These are phyloP conservation scores for Pyrenophora teres DNA, from an alignment of 2,329 filamentous ascomycete species.

Conservation along the genomic window DNA sequence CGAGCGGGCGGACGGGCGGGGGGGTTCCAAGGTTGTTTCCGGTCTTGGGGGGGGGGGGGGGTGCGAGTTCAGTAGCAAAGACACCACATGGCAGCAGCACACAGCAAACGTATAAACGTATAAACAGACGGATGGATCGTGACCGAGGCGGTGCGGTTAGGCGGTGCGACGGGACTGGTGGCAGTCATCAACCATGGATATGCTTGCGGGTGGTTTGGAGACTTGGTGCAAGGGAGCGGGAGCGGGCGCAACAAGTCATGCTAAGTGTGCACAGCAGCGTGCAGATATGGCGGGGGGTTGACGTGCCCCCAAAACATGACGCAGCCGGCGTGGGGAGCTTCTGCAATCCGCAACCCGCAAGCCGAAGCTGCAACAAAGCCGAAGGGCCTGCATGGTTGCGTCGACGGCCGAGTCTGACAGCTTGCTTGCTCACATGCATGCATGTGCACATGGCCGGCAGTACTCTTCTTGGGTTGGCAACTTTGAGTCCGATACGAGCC, in stretches of 20 bases:
- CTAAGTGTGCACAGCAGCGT: too few relatives aligned
- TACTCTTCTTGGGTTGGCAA: not conserved
- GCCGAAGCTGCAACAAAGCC: slow-evolving; percentile 9
- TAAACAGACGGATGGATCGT: too few relatives aligned
- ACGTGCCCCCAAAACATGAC: slow-evolving; percentile 26
- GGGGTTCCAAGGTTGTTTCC: slow-evolving; percentile 2
- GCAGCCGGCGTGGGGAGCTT: slow-evolving; percentile 30
- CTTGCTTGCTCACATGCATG: not conserved
- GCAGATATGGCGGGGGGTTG: slow-evolving; percentile 29
- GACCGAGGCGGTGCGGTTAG: slow-evolving; percentile 16
- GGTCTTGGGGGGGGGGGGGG: slow-evolving; percentile 8
- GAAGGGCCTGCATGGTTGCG: slow-evolving; percentile 4
- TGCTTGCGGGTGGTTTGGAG: slow-evolving; percentile 7
- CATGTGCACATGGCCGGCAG: not conserved
- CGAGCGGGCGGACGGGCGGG: slow-evolving; percentile 7
- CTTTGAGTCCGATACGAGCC: not conserved
- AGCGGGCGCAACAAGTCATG: slow-evolving; percentile 11
- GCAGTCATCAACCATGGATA: slow-evolving; percentile 33
- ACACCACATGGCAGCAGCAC: slow-evolving; percentile 21
- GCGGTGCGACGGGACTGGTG: slow-evolving; percentile 24
- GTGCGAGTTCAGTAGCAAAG: slow-evolving; percentile 11
- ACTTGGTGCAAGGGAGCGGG: slow-evolving; percentile 3
- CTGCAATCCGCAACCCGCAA: not conserved
- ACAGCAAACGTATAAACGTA: not conserved
- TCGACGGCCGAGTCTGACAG: not conserved